phyloP scores from a whole-genome alignment of 2,329 filamentous ascomycete species.

The Calonectria fujianensis region DNA sequence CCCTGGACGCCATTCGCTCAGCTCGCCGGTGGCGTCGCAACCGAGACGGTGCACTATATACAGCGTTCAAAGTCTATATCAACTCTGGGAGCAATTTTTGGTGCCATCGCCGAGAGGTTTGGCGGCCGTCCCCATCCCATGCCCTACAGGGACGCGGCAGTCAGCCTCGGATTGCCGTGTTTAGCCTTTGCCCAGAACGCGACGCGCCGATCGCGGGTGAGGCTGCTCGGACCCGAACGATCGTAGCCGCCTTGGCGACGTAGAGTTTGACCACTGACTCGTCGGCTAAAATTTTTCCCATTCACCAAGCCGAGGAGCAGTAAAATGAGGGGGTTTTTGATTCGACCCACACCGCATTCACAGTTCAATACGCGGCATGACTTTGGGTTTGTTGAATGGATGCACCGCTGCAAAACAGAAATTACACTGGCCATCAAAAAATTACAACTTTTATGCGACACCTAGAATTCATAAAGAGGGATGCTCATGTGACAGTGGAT shows the following conservation, averaged over 20 bases:
- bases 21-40: background rate
- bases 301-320: background rate
- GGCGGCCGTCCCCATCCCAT: background rate
- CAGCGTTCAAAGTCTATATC: slow-evolving; percentile 11
- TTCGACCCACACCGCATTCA: background rate
- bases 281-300: background rate
- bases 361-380: background rate
- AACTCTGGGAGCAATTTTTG: background rate
- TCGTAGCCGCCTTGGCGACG: slow-evolving; percentile 11
- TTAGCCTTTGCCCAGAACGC: slow-evolving; percentile 12
- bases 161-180: background rate
- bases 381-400: background rate
- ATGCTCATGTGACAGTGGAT: background rate
- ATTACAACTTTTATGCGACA: background rate
- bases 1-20: background rate
- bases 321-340: slow-evolving; percentile 5
- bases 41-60: background rate
- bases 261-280: background rate
- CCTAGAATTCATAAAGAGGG: background rate
- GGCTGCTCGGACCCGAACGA: slow-evolving; percentile 11
- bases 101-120: background rate
- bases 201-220: slow-evolving; percentile 13
- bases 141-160: slow-evolving; percentile 10
- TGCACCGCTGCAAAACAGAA: background rate
- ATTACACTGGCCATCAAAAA: background rate